A percentile compares a stretch with the other conserved stretches of the same genome.
These are phyloP conservation scores for Candida tallmaniae DNA, from an alignment of 805 yeast genomes.

Conservation along the genomic window DNA sequence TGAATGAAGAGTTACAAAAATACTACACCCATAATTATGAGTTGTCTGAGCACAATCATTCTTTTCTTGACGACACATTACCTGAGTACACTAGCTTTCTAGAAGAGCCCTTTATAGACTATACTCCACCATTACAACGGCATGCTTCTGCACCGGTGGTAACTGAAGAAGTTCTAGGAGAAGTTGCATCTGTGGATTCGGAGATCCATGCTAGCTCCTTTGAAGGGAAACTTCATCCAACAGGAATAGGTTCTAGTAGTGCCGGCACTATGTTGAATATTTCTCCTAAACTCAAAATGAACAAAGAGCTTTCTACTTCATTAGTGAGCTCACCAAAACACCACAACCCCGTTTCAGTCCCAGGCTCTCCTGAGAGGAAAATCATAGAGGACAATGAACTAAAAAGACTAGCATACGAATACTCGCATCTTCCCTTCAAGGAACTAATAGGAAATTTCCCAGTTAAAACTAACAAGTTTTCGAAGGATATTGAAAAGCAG, in stretches of 20 bases:
- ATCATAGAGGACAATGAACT: slow-evolving; percentile 6
- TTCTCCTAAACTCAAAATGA: not conserved
- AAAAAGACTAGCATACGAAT: slow-evolving; percentile 5
- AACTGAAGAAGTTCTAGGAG: not conserved
- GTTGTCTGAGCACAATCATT: not conserved
- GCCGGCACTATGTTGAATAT: not conserved
- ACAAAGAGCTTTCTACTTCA: not conserved
- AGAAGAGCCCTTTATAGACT: not conserved
- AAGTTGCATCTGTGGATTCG: not conserved
- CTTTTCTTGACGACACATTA: not conserved
- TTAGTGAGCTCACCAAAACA: not conserved
- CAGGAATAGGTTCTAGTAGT: not conserved
- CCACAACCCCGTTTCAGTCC: slow-evolving; percentile 1
- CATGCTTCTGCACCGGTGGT: slow-evolving; percentile 2
- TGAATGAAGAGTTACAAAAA: slow-evolving; percentile 5
- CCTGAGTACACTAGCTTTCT: not conserved
- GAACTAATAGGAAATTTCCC: slow-evolving; percentile 1
- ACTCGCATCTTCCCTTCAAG: slow-evolving; percentile 2
- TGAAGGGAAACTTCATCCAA: not conserved
- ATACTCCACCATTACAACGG: not conserved
- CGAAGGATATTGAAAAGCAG: slow-evolving; percentile 61
- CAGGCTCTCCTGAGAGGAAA: slow-evolving; percentile 5
- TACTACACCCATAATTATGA: not conserved
- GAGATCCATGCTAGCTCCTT: not conserved
- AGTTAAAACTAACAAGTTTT: slow-evolving; percentile 5